Base-by-base conservation (phyloP, 2,329 filamentous ascomycete genomes). In the Davidsoniella virescens region DNA sequence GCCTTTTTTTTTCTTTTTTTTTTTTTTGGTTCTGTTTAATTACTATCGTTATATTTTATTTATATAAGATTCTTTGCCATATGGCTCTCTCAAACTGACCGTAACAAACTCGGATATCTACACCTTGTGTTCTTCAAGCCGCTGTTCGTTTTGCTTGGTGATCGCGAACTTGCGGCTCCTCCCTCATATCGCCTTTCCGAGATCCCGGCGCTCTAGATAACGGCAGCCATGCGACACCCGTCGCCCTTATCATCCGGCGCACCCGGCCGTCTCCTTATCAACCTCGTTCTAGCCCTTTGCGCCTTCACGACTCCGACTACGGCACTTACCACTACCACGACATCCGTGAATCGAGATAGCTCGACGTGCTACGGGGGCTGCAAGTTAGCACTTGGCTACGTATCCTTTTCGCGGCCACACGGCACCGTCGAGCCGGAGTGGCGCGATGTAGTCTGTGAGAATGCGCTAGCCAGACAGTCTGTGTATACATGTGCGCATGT, bases 401-500 rank as follows among this genome's bases (percentile, higher is more conserved):
- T 51, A 16, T 41, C 50, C 10, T 51, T 51, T 26, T 26, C 36
- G 4, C 39, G 20, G 10, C 36, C 46, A 5, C 26, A 48, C 20
- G 36, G 40, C 36, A 20, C 18, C n/a, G 36, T 17, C 8, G 18
- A 29, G 14, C 23, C 23, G 16, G 23, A 26, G 10, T 48, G 29
- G 9, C 16, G 25, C 18, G 36, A 39, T 12, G 16, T 40, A 3
- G 46, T 48, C 18, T 52, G 51, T n/a, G 40, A 23, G 17, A 52
- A 49, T 33, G 17, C n/a, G 16, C 43, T 49, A 6, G 43, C 43
- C 33, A 41, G 51, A n/a, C 33, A 26, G 33, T 39, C 46, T 4
- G 18, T 38, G 4, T 26, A 49, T 29, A 52, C 70, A 0, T 71
- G 68, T 37, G 42, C 65, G 9, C 54, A 58, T 3, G 54, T 61